Evolutionary conservation across 176 grass and related monocot genomes (phyloP).

Genomic region (Eleusine indica): DNA sequence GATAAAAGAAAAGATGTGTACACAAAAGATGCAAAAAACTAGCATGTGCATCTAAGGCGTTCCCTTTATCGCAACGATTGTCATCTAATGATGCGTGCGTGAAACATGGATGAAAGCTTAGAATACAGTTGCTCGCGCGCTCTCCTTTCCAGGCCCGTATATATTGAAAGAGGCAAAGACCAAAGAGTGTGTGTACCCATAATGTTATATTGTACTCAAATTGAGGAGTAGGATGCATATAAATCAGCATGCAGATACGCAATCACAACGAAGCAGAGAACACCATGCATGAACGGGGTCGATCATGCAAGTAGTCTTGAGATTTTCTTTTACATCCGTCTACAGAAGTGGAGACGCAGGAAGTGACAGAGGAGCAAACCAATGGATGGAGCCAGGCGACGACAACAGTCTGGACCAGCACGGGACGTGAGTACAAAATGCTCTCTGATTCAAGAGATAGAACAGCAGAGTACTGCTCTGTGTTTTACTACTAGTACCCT

Average conservation of each 20-base stretch:
- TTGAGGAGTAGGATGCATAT: background rate
- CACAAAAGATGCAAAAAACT: background rate
- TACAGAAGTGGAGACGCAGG: background rate
- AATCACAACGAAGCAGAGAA: background rate
- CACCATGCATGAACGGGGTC: background rate
- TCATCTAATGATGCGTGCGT: conserved; percentile 29
- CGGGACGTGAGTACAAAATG: too few relatives aligned
- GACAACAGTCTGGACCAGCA: too few relatives aligned
- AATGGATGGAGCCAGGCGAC: too few relatives aligned
- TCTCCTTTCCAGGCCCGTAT: background rate
- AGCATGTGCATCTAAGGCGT: conserved; percentile 27
- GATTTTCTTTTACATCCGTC: background rate
- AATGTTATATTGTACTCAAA: too few relatives aligned
- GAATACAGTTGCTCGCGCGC: background rate
- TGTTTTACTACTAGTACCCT: too few relatives aligned
- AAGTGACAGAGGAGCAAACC: conserved; percentile 30
- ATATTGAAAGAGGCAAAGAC: background rate
- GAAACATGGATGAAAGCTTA: background rate
- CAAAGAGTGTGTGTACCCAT: too few relatives aligned
- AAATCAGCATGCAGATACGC: background rate
- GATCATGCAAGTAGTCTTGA: background rate
- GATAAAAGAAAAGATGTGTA: conserved; percentile 2
- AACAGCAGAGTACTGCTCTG: too few relatives aligned
- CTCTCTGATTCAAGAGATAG: too few relatives aligned
- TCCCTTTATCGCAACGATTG: conserved; percentile 4